Conservation (phyloP, 768 basidiomycete species). For the Suillus brevipes region DNA sequence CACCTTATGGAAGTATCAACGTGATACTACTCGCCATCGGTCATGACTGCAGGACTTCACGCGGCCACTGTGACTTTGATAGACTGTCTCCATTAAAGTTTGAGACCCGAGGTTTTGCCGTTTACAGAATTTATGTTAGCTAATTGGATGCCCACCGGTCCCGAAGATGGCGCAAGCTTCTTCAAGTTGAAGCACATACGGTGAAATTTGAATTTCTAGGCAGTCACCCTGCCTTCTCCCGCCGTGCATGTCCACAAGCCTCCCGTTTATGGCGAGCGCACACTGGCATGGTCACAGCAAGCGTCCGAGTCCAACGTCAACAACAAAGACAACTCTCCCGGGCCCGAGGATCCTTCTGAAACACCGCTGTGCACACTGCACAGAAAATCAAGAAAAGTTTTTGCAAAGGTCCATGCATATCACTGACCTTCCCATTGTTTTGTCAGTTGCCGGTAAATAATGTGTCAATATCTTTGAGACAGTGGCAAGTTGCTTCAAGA, state of each 20-base stretch:
- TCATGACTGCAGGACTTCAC: too few species aligned
- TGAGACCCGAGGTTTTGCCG: too few species aligned
- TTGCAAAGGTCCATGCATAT: not conserved
- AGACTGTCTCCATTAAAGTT: too few species aligned
- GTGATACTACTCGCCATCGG: too few species aligned
- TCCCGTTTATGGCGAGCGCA: not conserved
- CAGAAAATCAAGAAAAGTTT: not conserved
- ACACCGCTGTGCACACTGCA: not conserved
- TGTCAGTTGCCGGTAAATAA: not conserved
- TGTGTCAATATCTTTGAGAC: not conserved
- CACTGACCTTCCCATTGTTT: not conserved
- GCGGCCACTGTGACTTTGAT: too few species aligned
- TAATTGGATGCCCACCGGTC: too few species aligned
- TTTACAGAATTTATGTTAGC: too few species aligned
- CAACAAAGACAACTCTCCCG: not conserved
- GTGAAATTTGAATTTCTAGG: too few species aligned
- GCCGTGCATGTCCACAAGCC: not conserved
- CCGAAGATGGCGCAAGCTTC: too few species aligned
- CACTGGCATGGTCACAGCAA: not conserved
- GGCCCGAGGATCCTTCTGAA: not conserved
- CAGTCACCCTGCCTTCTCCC: not conserved
- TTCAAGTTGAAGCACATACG: too few species aligned
- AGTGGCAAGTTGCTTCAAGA: not conserved
- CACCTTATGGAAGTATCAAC: too few species aligned
- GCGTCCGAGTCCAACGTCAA: not conserved